These are phyloP conservation scores for Chlamydomonas sp. DNA, from an alignment of 139 green algal species.

Conservation along the genomic window DNA sequence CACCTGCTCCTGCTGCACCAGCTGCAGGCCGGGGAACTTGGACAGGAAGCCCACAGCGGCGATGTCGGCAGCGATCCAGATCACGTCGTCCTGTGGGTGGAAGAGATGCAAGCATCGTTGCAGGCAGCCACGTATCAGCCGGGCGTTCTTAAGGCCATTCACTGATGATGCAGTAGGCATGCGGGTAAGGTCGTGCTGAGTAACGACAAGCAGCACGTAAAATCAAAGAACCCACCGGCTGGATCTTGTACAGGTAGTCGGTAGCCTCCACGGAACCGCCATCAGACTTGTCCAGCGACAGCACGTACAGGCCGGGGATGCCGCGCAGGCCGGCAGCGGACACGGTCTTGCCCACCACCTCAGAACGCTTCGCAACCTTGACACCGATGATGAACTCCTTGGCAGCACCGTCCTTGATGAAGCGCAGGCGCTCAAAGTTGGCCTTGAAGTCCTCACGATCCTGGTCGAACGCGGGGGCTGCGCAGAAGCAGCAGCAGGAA, in stretches of 20 bases:
- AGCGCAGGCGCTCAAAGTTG: slow-evolving; percentile 2
- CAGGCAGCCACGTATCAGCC: too few relatives aligned
- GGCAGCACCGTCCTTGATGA: slow-evolving; percentile 35
- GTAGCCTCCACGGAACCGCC: slow-evolving; percentile 1
- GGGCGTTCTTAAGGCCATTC: too few relatives aligned
- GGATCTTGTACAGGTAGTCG: slow-evolving; percentile 36
- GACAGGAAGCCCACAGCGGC: slow-evolving; percentile 36
- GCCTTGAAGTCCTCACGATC: not conserved
- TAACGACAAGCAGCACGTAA: not conserved
- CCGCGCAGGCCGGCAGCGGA: slow-evolving; percentile 32
- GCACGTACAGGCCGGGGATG: slow-evolving; percentile 35
- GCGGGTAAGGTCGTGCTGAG: not conserved
- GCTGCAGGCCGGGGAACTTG: slow-evolving; percentile 38
- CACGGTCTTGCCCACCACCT: slow-evolving; percentile 32
- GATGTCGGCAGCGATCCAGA: slow-evolving; percentile 75
- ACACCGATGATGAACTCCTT: slow-evolving; percentile 46
- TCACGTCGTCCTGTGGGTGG: slow-evolving; percentile 60
- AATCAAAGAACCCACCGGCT: not conserved
- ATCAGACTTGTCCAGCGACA: slow-evolving; percentile 9
- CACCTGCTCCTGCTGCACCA: slow-evolving; percentile 37
- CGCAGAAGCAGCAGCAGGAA: not conserved
- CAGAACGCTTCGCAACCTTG: slow-evolving; percentile 14
- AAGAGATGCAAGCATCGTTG: too few relatives aligned
- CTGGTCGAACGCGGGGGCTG: not conserved
- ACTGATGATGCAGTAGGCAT: too few relatives aligned